Conservation (phyloP, 192 early-diverging fungal genomes). For the Pecoramyces ruminantium region DNA sequence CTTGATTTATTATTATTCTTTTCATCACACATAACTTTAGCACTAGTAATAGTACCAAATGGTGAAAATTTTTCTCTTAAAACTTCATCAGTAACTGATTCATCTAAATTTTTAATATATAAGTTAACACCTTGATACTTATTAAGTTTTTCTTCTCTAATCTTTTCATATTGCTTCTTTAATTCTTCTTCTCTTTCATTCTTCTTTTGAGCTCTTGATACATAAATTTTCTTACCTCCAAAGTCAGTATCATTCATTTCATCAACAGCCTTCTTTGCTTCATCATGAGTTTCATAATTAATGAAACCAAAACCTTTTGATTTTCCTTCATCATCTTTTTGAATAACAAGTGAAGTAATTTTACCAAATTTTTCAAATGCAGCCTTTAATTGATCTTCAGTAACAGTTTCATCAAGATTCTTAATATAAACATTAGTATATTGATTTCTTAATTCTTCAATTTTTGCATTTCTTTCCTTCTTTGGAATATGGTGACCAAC, state of each 20-base stretch:
- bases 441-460: slow-evolving; percentile 71
- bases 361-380: slow-evolving; percentile 66
- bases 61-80: slow-evolving; percentile 89
- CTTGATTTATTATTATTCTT: slow-evolving; percentile 49
- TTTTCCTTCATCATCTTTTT: slow-evolving; percentile 57
- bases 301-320: slow-evolving; percentile 95
- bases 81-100: slow-evolving; percentile 87
- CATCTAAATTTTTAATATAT: slow-evolving; percentile 97
- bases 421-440: slow-evolving; percentile 99
- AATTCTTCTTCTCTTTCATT: slow-evolving; percentile 92
- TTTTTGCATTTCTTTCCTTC: slow-evolving; percentile 79
- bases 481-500: slow-evolving; percentile 85
- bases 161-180: slow-evolving; percentile 83
- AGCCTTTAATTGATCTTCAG: slow-evolving; percentile 55
- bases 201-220: slow-evolving; percentile 98
- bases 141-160: slow-evolving; percentile 84
- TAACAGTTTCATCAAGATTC: slow-evolving; percentile 69
- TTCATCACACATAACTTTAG: slow-evolving; percentile 96
- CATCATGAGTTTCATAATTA: slow-evolving; percentile 86
- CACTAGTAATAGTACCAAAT: slow-evolving; percentile 89
- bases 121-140: slow-evolving; percentile 99
- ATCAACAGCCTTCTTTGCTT: slow-evolving; percentile 70
- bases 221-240: slow-evolving; percentile 80
- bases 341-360: slow-evolving; percentile 66
- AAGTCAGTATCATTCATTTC: slow-evolving; percentile 85